These are phyloP conservation scores for Stenocarpella maydis DNA, from an alignment of 2,329 filamentous ascomycete species.

Conservation along the genomic window DNA sequence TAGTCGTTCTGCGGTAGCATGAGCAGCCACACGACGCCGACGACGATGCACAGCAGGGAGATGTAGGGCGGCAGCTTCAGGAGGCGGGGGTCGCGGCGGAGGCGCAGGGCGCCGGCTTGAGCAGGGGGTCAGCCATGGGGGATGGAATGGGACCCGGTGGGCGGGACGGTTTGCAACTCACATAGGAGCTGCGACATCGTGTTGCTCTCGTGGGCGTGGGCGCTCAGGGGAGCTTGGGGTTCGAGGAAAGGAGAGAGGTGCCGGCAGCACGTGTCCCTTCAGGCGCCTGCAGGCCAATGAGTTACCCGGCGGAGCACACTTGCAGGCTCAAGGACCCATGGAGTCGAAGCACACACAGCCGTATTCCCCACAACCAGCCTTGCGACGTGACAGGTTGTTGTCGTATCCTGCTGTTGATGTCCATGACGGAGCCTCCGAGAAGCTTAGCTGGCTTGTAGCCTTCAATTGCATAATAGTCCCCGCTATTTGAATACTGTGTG, in stretches of 20 bases:
- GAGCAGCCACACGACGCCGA: constrained; percentile 89
- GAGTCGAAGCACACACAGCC: background rate
- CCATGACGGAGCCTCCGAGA: background rate
- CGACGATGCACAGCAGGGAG: constrained; percentile 82
- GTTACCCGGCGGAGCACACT: background rate
- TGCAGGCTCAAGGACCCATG: constrained; percentile 13
- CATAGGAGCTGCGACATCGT: constrained; percentile 64
- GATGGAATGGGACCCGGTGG: too few relatives aligned
- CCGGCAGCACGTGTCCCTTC: constrained; percentile 27
- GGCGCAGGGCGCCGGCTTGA: constrained; percentile 67
- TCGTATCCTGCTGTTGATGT: background rate
- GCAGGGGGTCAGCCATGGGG: background rate
- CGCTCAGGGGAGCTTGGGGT: background rate
- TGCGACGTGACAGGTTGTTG: background rate
- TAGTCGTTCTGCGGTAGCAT: constrained; percentile 90
- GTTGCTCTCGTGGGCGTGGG: background rate
- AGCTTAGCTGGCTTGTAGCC: constrained; percentile 26
- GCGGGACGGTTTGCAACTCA: constrained; percentile 44
- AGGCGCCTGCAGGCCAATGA: constrained; percentile 23
- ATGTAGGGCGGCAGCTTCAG: constrained; percentile 88
- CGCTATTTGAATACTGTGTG: constrained; percentile 31
- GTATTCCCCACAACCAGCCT: background rate
- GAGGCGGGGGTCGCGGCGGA: constrained; percentile 83
- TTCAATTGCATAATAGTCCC: constrained; percentile 29
- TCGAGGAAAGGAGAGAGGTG: constrained; percentile 13